Evolutionary conservation across 2,329 filamentous ascomycete species (phyloP).

Genomic region (Penicillium sp.): DNA sequence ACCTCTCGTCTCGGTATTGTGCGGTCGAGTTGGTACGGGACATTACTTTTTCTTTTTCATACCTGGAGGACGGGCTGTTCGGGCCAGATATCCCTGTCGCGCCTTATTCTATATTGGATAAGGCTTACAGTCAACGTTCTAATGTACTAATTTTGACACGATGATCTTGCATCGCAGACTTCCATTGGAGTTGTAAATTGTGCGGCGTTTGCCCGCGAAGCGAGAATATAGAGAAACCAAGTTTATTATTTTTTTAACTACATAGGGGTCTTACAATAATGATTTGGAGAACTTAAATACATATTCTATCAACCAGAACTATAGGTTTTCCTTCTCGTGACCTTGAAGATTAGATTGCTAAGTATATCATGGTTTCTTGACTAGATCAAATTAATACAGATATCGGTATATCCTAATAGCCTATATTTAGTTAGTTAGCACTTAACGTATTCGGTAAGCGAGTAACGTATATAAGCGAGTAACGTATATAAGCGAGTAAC

Average conservation of each 20-base stretch:
- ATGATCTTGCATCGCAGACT: not conserved
- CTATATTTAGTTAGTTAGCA: no score
- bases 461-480: not conserved
- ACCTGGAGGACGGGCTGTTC: not conserved
- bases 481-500: not conserved
- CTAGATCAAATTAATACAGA: no score
- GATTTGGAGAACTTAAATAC: not conserved
- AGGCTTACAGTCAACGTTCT: not conserved
- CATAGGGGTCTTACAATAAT: not conserved
- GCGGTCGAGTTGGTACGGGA: not conserved
- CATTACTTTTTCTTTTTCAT: not conserved
- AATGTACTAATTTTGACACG: not conserved
- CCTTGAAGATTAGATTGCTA: no score
- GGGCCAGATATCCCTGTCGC: not conserved
- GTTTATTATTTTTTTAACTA: not conserved
- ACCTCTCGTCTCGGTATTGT: not conserved
- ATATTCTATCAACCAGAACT: no score
- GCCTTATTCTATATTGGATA: not conserved
- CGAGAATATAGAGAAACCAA: not conserved
- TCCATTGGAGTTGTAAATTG: not conserved
- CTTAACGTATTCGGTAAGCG: not conserved
- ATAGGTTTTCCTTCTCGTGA: no score
- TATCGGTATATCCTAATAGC: no score
- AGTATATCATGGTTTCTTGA: no score
- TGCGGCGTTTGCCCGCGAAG: not conserved